Conservation (phyloP, 2,329 filamentous ascomycete species). For the Furcasterigmium furcatum region DNA sequence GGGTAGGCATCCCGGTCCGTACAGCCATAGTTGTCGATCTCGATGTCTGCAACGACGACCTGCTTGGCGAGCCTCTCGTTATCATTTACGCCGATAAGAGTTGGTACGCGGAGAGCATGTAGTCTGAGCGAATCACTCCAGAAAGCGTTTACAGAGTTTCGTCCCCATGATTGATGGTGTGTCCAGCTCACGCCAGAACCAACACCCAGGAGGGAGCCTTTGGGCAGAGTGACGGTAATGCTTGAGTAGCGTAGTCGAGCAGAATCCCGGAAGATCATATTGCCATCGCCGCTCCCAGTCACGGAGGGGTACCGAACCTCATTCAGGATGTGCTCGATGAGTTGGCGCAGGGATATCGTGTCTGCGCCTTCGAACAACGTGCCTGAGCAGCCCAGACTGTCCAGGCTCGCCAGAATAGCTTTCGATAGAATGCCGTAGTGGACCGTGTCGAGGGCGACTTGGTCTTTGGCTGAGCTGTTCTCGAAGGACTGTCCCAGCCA, state of each 20-base stretch:
- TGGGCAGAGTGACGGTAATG: conserved; percentile 57
- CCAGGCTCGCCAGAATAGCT: conserved; percentile 41
- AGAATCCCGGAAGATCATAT: conserved; percentile 11
- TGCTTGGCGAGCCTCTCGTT: conserved; percentile 69
- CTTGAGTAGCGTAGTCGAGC: conserved; percentile 40
- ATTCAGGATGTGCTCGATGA: not conserved
- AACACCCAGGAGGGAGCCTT: conserved; percentile 64
- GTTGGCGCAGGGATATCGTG: not conserved
- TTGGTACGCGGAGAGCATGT: conserved; percentile 58
- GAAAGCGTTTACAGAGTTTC: not conserved
- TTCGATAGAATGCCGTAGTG: conserved; percentile 74
- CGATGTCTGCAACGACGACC: conserved; percentile 60
- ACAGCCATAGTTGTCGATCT: conserved; percentile 50
- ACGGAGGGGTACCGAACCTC: conserved; percentile 3
- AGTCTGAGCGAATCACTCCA: conserved; percentile 40
- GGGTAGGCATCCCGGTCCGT: conserved; percentile 45
- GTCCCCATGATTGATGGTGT: conserved; percentile 13
- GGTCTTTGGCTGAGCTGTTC: conserved; percentile 55
- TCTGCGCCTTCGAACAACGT: not conserved
- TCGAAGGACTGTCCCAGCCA: conserved; percentile 53
- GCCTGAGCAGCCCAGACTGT: conserved; percentile 30
- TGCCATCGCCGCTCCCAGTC: not conserved
- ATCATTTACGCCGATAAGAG: conserved; percentile 68
- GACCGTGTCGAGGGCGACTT: conserved; percentile 65
- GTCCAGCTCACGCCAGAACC: conserved; percentile 55